A percentile compares a stretch with the other conserved stretches of the same genome.
phyloP scores from a whole-genome alignment of 23 red algal species.

The Gracilaria domingensis region DNA sequence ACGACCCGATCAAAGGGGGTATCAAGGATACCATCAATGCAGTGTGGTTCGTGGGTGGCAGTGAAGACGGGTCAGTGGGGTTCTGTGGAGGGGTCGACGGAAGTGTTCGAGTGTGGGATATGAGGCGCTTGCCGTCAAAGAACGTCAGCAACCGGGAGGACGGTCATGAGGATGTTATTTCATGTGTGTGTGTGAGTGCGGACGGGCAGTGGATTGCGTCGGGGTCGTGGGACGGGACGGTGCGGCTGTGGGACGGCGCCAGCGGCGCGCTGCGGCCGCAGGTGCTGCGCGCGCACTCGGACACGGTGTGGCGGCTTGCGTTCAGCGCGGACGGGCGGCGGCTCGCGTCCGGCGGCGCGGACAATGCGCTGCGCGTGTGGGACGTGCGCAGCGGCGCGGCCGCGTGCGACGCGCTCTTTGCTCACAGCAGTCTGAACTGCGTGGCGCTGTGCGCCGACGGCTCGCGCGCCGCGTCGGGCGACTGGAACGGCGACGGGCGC shows the following conservation, averaged over 20 bases:
- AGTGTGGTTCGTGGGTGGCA: not conserved
- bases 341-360: not conserved
- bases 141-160: not conserved
- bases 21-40: too few species aligned
- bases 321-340: constrained; percentile 12
- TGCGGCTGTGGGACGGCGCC: constrained; percentile 10
- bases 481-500: not conserved
- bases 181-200: not conserved
- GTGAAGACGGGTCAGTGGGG: not conserved
- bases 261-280: not conserved
- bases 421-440: too few species aligned
- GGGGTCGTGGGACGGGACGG: not conserved
- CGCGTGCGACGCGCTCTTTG: not conserved
- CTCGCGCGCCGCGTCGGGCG: not conserved
- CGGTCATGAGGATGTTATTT: not conserved
- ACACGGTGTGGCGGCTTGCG: not conserved
- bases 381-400: not conserved
- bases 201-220: constrained; percentile 18
- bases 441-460: too few species aligned
- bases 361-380: constrained; percentile 13
- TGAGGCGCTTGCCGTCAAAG: not conserved
- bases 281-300: constrained; percentile 1
- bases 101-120: not conserved
- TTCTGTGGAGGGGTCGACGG: not conserved
- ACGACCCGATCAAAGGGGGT: too few species aligned